Base-by-base conservation (phyloP, 805 yeast species). In the Yarrowia divulgata region DNA sequence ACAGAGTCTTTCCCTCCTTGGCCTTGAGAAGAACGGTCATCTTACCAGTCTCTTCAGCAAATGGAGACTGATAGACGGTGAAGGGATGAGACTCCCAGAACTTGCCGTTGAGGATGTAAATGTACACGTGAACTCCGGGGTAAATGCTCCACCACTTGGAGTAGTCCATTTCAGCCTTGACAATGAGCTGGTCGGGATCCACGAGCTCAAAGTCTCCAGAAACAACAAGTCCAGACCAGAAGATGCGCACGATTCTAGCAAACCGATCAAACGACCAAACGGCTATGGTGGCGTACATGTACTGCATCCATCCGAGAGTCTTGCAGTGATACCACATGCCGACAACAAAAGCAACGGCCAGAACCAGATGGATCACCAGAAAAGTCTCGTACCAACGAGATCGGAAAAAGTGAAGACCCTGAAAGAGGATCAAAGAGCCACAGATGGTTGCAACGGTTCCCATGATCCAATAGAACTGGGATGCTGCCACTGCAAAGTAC, bases 41-140 rank as follows among this genome's bases (percentile, higher is more conserved):
- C 55, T 62, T 48, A 1, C 55, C 67, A 12, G 43, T 46, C 46
- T 62, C 23, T 3, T 34, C 54, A 7, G 67, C 67, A 14, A 42
- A 46, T 0, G 72, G 71, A 13, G 71, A 60, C 37, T 69, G 63
- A 37, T 69, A 67, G 14, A 78, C 67, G 4, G 93, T 88, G 78
- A 90, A 89, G 4, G 94, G 94, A 76, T 90, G 93, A 2, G 90
- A 85, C 76, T 89, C 91, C 88, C 88, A 88, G 77, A 88, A 87
- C 50, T 82, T 78, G 23, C 84, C 81, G 52, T 84, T 79, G 70
- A 88, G 71, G 75, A 89, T 87, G 78, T 88, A 84, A 42, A 90
- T 77, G 74, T 81, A 89, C 0, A 83, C 86, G 75, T 79, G 86
- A n/a, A 84, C 80, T 34, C 91, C 90, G 2, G 92, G 88, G 69